These are phyloP conservation scores for Balamuthia mandrillaris DNA, from an alignment of 208 protist species.

Conservation along the genomic window DNA sequence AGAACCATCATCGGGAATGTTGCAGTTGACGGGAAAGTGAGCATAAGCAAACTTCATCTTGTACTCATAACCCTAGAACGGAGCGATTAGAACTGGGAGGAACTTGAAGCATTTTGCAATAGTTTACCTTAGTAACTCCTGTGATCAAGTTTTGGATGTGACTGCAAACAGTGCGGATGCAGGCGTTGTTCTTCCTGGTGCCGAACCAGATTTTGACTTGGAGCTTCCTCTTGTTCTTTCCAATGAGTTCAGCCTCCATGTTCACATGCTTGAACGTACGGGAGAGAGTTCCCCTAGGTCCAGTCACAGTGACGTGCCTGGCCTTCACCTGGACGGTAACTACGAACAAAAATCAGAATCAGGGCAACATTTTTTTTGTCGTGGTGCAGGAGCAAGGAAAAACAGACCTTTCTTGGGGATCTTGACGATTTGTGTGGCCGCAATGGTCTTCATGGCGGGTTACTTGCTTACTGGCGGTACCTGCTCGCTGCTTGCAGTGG, in stretches of 20 bases:
- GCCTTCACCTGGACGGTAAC: conserved; percentile 78
- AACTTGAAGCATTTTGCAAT: not conserved
- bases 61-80: conserved; percentile 91
- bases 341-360: conserved; percentile 20
- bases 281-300: conserved; percentile 89
- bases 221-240: conserved; percentile 72
- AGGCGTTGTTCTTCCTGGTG: conserved; percentile 87
- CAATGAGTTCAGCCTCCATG: conserved; percentile 53
- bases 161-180: conserved; percentile 89
- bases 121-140: conserved; percentile 90
- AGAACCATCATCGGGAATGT: conserved; percentile 82
- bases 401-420: conserved; percentile 5
- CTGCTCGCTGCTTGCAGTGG: not conserved
- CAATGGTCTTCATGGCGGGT: not conserved
- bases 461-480: no score
- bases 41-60: conserved; percentile 98
- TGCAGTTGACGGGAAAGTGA: conserved; percentile 98
- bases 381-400: no score
- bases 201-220: conserved; percentile 91
- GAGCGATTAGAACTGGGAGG: not conserved
- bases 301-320: conserved; percentile 88
- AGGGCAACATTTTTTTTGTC: not conserved
- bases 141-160: conserved; percentile 98
- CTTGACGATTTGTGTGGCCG: not conserved
- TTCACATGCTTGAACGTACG: conserved; percentile 88